Conservation (phyloP, 257 asterid species). For the Salvia splendens region DNA sequence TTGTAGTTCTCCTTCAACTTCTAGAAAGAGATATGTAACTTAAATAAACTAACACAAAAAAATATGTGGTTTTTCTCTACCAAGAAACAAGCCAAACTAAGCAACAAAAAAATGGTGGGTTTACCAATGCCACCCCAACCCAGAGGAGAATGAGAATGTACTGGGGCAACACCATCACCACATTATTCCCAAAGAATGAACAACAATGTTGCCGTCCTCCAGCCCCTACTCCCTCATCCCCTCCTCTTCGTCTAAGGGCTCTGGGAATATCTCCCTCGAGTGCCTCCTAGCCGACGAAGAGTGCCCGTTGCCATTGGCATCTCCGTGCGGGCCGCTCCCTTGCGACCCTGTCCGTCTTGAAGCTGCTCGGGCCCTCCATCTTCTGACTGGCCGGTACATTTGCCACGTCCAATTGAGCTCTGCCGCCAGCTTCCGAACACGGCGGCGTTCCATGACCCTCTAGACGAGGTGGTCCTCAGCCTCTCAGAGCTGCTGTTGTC, state of each 20-base stretch:
- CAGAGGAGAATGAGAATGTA: slow-evolving; percentile 42
- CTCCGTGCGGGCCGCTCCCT: slow-evolving; percentile 65
- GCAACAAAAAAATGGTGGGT: slow-evolving; percentile 10
- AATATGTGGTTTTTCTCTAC: slow-evolving; percentile 17
- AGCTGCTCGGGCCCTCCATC: slow-evolving; percentile 59
- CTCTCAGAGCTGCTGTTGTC: slow-evolving; percentile 74
- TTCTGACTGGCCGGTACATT: slow-evolving; percentile 39
- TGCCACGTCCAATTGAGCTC: slow-evolving; percentile 74
- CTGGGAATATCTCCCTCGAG: slow-evolving; percentile 82
- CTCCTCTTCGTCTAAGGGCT: slow-evolving; percentile 55
- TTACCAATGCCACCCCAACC: slow-evolving; percentile 15
- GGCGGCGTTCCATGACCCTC: slow-evolving; percentile 95
- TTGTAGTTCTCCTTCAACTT: slow-evolving; percentile 30
- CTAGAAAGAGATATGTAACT: slow-evolving; percentile 35
- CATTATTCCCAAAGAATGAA: slow-evolving; percentile 51
- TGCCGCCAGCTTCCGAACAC: slow-evolving; percentile 91
- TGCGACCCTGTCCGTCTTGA: slow-evolving; percentile 66
- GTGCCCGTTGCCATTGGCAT: slow-evolving; percentile 51
- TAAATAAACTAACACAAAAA: slow-evolving; percentile 21
- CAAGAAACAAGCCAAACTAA: slow-evolving; percentile 31
- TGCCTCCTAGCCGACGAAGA: slow-evolving; percentile 59
- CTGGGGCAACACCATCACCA: slow-evolving; percentile 16
- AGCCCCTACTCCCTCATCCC: slow-evolving; percentile 44
- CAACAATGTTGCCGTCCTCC: slow-evolving; percentile 26
- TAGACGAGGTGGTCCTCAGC: slow-evolving; percentile 71